Evolutionary conservation across 176 grass and related monocot species (phyloP), one percentile per base, ranked within the genome.

Genomic region (Echinochloa phyllopogon): DNA sequence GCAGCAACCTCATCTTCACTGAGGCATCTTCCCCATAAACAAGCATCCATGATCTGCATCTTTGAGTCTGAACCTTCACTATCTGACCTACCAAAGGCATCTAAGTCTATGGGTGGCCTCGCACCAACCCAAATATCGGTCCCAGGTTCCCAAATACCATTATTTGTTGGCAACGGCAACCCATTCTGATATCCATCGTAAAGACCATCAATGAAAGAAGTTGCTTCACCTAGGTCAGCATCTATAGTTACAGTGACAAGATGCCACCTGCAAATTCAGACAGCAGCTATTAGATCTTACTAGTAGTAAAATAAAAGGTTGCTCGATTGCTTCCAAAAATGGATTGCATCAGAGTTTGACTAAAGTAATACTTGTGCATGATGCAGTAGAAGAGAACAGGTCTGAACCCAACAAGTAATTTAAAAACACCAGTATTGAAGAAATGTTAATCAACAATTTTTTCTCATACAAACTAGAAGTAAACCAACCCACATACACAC

Each of bases 31-130:
- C 91, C 96, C 96, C 96, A 99, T 70, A 99, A 62, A 82, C 94
- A 94, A 83, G 93, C 96, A 92, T 99, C 96, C 96, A 99, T 99
- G 76, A 99, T 87, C 69, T 96, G 91, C 96, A 99, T 99, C 85
- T 99, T 99, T 77, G 89, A 96, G 74, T 95, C 93, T 72, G 86
- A 87, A 87, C 89, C 93, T 92, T 99, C 96, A 21, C 93, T 96
- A 29, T 99, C 96, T 70, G 96, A 99, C 77, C 96, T 89, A 79
- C 96, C 96, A 91, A 99, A 99, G 73, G 96, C 96, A 87, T 99
- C 96, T 48, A 99, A 90, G 80, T 99, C 96, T 71, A 84, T 90
- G 42, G 96, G 96, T 87, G 96, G 93, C 55, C 93, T 78, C 73
- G 90, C 83, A 66, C 93, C 96, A 84, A 95, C 86, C 96, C 96